A percentile compares a stretch with the other conserved stretches of the same genome.
These are phyloP conservation scores for Alternaria ethzedia DNA, from an alignment of 2,329 filamentous ascomycete species.

Conservation along the genomic window DNA sequence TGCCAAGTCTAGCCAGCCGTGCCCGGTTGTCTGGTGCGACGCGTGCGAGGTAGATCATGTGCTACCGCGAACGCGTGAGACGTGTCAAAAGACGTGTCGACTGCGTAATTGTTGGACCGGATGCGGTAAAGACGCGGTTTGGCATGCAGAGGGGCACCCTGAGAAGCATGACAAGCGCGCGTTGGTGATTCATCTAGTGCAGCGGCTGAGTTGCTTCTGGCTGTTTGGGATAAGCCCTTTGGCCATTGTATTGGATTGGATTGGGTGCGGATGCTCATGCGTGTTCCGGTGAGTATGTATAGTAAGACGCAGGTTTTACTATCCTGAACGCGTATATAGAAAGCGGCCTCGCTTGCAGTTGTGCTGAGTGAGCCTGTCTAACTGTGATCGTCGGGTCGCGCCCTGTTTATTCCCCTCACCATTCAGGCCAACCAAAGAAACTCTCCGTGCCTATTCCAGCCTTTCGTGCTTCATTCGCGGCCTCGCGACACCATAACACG, in stretches of 20 bases:
- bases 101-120: conserved; percentile 5
- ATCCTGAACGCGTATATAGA: not conserved
- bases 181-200: conserved; percentile 4
- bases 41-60: conserved; percentile 24
- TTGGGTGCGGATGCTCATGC: not conserved
- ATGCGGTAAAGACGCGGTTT: conserved; percentile 6
- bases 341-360: not conserved
- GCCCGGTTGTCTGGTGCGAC: conserved; percentile 14
- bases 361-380: not conserved
- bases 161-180: not conserved
- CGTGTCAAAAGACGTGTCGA: conserved; percentile 15
- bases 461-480: not conserved
- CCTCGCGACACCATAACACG: conserved; percentile 8
- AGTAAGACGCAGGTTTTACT: not conserved
- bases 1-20: not conserved
- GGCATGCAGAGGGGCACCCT: not conserved
- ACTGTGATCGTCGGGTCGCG: not conserved
- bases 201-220: conserved; percentile 4
- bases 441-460: not conserved
- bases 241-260: not conserved
- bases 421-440: not conserved
- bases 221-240: not conserved
- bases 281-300: conserved; percentile 5
- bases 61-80: conserved; percentile 30
- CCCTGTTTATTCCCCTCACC: conserved; percentile 1